Evolutionary conservation across 2,329 filamentous ascomycete genomes (phyloP), one percentile per base, ranked within the genome.

Genomic region (Boeremia exigua): DNA sequence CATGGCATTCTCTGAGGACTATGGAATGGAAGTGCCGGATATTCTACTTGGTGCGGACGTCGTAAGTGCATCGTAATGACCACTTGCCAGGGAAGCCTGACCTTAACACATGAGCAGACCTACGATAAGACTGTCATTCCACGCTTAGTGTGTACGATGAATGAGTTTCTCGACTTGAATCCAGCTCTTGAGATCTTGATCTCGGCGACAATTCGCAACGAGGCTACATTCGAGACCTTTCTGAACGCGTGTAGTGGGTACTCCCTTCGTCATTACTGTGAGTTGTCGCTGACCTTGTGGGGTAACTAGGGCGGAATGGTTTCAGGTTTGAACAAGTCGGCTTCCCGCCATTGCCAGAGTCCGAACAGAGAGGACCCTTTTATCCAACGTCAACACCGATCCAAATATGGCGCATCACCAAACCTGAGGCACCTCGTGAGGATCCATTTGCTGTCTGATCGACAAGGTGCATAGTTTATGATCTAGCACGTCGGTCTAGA

Each of bases 11-110:
- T 82, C 86, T 48, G 79, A 82, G 62, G 77, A 82, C 60, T 77
- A 77, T 70, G 78, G 75, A 57, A 79, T 75, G 67, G 74, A 70
- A 48, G 74, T 70, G 52, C 78, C 72, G 47, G 88, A 93, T 70
- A 75, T 91, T 4, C 82, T 93, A 2, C 75, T 94, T 27, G 91
- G 89, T 4, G 89, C 90, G 30, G 90, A 94, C 71, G 84, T 94
- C 58, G 81, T 82, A 72, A 77, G 79, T 56, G 67, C 56, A 48
- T 49, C 38, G 43, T 54, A 54, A 54, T 56, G 38, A 34, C 37
- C 45, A 46, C 39, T 34, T 36, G 47, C 30, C 28, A 46, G 50
- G 54, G 52, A 37, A 59, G 38, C 51, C 48, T 58, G 54, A 48
- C 52, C 54, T 59, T 62, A 56, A 56, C 54, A 60, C 58, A 54